Conservation (phyloP, 139 green algal genomes). For the Auxenochlorella pyrenoidosa region DNA sequence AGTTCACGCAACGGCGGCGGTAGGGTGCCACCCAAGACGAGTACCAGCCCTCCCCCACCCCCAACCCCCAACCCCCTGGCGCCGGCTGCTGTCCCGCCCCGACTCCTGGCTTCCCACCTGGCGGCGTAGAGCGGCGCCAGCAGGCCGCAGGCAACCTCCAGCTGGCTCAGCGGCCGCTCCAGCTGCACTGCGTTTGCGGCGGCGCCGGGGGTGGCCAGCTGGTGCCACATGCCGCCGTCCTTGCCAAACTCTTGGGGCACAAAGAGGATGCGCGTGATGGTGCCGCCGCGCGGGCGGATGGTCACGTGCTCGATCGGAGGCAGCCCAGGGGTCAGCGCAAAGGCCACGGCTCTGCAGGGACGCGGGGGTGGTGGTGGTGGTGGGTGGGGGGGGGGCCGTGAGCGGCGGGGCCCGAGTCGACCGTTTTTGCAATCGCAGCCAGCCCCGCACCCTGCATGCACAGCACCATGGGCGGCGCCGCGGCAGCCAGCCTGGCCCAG, state of each 20-base stretch:
- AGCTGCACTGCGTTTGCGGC: constrained; percentile 39
- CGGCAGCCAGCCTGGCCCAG: too few relatives aligned
- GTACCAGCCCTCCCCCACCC: too few relatives aligned
- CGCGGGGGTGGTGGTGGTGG: too few relatives aligned
- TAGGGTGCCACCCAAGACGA: too few relatives aligned
- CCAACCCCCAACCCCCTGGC: neutral
- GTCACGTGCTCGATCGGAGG: constrained; percentile 62
- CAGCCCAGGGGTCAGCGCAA: constrained; percentile 64
- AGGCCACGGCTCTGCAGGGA: constrained; percentile 51
- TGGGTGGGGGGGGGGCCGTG: neutral
- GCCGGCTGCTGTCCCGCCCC: neutral
- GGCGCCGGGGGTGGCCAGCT: constrained; percentile 16
- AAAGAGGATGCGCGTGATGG: constrained; percentile 61
- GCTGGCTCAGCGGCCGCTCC: constrained; percentile 26
- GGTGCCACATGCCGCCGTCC: constrained; percentile 57
- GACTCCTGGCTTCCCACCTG: neutral
- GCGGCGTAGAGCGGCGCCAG: constrained; percentile 66
- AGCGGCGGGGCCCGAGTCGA: too few relatives aligned
- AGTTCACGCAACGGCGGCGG: too few relatives aligned
- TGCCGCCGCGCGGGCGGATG: constrained; percentile 56
- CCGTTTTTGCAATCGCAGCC: too few relatives aligned
- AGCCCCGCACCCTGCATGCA: too few relatives aligned
- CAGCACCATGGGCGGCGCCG: too few relatives aligned
- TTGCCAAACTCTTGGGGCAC: constrained; percentile 50
- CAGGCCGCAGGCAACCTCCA: constrained; percentile 58